phyloP scores from a whole-genome alignment of 148 eudicot species.

The Camellia sinensis region DNA sequence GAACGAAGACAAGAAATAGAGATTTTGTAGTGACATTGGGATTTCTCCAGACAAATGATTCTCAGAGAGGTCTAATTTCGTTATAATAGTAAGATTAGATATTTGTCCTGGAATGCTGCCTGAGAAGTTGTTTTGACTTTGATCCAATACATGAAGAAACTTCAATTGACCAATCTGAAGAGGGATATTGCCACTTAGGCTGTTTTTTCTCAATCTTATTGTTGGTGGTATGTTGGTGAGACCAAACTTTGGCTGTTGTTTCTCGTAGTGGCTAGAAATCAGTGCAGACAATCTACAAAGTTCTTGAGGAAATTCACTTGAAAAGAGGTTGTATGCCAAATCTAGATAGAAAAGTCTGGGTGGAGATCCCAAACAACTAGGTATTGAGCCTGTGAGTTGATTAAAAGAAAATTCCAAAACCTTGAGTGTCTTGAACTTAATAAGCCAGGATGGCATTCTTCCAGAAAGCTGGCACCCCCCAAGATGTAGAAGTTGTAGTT shows the following conservation, averaged over 20 bases:
- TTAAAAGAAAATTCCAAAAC: slow-evolving; percentile 33
- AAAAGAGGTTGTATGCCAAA: slow-evolving; percentile 25
- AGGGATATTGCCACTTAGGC: slow-evolving; percentile 30
- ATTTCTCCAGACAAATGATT: slow-evolving; percentile 34
- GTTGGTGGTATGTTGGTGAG: slow-evolving; percentile 29
- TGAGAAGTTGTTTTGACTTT: slow-evolving; percentile 27
- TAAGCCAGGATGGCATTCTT: slow-evolving; percentile 29
- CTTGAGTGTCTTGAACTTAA: slow-evolving; percentile 19
- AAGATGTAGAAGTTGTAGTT: slow-evolving; percentile 25
- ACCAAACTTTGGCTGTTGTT: slow-evolving; percentile 10
- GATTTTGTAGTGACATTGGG: slow-evolving; percentile 30
- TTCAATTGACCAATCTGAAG: slow-evolving; percentile 28
- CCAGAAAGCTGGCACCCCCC: slow-evolving; percentile 36
- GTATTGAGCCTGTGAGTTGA: slow-evolving; percentile 27
- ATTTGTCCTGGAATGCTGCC: slow-evolving; percentile 31
- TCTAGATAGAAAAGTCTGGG: slow-evolving; percentile 33
- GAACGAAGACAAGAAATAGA: slow-evolving; percentile 52
- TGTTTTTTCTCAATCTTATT: slow-evolving; percentile 9
- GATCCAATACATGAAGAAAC: slow-evolving; percentile 26
- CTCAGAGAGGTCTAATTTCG: slow-evolving; percentile 29
- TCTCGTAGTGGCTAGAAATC: background rate
- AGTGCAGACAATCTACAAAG: slow-evolving; percentile 14
- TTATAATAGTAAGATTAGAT: slow-evolving; percentile 27
- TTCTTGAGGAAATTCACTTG: slow-evolving; percentile 26
- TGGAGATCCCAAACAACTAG: slow-evolving; percentile 31